phyloP scores from a whole-genome alignment of 345 rosid genomes.

The Salix arbutifolia region DNA sequence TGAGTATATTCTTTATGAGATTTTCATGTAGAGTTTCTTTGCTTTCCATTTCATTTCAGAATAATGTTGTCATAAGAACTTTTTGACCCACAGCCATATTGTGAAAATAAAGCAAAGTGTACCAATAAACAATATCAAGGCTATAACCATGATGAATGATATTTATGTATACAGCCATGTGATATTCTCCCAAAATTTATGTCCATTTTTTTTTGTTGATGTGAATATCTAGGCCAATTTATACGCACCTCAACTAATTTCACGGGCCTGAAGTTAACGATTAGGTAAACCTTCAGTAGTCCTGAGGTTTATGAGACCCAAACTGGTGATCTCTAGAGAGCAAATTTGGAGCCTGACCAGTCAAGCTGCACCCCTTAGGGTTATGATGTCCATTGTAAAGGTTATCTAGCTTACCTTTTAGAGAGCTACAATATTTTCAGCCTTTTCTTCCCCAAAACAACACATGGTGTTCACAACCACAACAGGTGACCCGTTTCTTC shows the following conservation, averaged over 20 bases:
- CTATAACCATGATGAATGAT: neutral
- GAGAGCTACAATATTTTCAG: constrained; percentile 26
- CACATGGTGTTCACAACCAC: constrained; percentile 30
- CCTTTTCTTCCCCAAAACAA: constrained; percentile 15
- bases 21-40: neutral
- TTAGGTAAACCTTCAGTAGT: too few species aligned
- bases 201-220: too few species aligned
- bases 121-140: neutral
- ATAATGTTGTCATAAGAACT: neutral
- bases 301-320: too few species aligned
- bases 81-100: constrained; percentile 8
- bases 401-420: constrained; percentile 15
- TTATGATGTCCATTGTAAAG: too few species aligned
- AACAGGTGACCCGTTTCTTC: constrained; percentile 24
- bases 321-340: too few species aligned
- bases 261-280: too few species aligned
- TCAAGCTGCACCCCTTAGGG: too few species aligned
- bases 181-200: neutral
- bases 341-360: too few species aligned
- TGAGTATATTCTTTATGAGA: neutral
- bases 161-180: constrained; percentile 4
- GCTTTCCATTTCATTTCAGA: neutral
- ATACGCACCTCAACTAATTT: too few species aligned
- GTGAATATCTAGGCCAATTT: too few species aligned
- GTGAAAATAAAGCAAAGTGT: neutral